Evolutionary conservation across 106 monocot species (phyloP).

Genomic region (Dioscorea dumetorum): DNA sequence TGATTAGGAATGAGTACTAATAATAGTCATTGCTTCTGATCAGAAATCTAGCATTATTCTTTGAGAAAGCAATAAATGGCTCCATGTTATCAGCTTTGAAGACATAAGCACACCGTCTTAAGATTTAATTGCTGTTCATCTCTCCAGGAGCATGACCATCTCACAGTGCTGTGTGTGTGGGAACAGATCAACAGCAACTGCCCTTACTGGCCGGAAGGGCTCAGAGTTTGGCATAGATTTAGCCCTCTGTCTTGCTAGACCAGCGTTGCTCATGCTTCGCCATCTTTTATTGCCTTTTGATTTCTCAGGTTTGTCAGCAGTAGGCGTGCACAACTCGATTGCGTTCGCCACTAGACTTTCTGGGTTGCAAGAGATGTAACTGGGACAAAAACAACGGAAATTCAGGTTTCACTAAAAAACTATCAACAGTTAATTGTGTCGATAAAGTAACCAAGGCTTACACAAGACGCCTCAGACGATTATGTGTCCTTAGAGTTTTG

Average conservation of each 20-base stretch:
- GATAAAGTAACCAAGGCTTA: slow-evolving; percentile 25
- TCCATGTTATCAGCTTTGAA: no score
- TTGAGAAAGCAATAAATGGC: no score
- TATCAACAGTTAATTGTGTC: no score
- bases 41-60: no score
- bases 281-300: slow-evolving; percentile 49
- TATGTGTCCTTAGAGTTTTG: slow-evolving; percentile 82
- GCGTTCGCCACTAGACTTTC: slow-evolving; percentile 91
- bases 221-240: slow-evolving; percentile 87
- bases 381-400: slow-evolving; percentile 17
- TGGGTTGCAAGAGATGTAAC: slow-evolving; percentile 97
- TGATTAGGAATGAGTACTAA: no score
- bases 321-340: slow-evolving; percentile 93
- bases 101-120: neutral
- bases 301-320: slow-evolving; percentile 52
- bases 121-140: slow-evolving; percentile 17
- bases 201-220: slow-evolving; percentile 68
- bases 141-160: slow-evolving; percentile 95
- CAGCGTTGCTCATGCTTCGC: slow-evolving; percentile 72
- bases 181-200: slow-evolving; percentile 88
- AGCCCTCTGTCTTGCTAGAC: slow-evolving; percentile 67
- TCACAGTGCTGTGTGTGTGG: slow-evolving; percentile 94
- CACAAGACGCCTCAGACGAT: slow-evolving; percentile 75
- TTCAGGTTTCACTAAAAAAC: neutral
- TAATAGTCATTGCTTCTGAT: no score